Evolutionary conservation across 2,329 filamentous ascomycete genomes (phyloP), one percentile per base, ranked within the genome.

Genomic region (Plectosphaerella plurivora): DNA sequence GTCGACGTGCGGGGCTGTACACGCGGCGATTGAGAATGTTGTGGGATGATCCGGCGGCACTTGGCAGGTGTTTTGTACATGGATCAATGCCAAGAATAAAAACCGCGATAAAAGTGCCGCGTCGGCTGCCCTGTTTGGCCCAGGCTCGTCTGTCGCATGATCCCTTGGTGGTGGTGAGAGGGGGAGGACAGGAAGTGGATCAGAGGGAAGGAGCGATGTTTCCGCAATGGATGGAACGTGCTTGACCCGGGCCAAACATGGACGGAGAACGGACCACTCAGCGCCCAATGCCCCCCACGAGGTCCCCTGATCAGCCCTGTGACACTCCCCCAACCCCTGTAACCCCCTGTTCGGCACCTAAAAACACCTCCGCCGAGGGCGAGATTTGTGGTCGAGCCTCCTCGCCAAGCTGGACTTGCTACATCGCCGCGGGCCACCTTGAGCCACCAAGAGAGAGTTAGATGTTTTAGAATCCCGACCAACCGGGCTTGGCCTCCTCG

Each of bases 1-100:
- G 5, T 65, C 52, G 58, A 62, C 50, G 50, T 36, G 24, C 58
- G 56, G 28, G 3, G 3, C 10, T 65, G 16, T 65, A 57, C 44
- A 36, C 55, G 5, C 45, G 7, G 24, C 58, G 16, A 47, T 61
- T n/a, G 59, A 61, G 4, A 22, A 11, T 14, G 16, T 33, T 12
- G 8, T 37, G 15, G 8, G 51, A 5, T 33, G 18, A 44, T 8
- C 8, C 28, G 28, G 28, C 28, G 28, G 4, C 22, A 33, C 28
- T 33, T 33, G 28, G 28, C 28, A 12, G 28, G 28, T 33, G 28
- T 33, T 33, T 33, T 33, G 28, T 33, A 33, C 28, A 33, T 33
- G 28, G 28, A 33, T 33, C 28, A 33, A 3, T 33, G 28, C 11
- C 28, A 12, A 33, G 4, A 12, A 33, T 33, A 12, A 33, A 8